A percentile compares a stretch with the other conserved stretches of the same genome.
Evolutionary conservation across 768 basidiomycete genomes (phyloP).

Genomic region (Tylopilus rubrobrunneus): DNA sequence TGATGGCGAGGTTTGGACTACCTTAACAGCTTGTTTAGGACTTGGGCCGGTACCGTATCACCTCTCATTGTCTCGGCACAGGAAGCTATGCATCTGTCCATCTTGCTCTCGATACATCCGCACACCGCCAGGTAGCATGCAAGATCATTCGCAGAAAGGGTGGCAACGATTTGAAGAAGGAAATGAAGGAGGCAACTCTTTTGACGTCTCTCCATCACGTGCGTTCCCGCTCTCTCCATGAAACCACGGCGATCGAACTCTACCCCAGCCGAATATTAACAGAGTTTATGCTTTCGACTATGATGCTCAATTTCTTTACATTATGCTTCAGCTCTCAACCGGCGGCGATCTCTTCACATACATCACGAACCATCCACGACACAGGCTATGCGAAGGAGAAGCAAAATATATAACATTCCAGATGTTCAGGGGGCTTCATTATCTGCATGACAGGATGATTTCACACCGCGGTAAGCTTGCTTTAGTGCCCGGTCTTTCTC

Average conservation of each 20-base stretch:
- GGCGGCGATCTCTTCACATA: constrained; percentile 89
- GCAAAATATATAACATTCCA: constrained; percentile 84
- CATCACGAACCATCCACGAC: constrained; percentile 57
- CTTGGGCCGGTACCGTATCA: constrained; percentile 68
- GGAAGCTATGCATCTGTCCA: constrained; percentile 83
- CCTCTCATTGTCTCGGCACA: constrained; percentile 73
- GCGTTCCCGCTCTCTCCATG: constrained; percentile 14
- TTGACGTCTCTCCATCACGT: constrained; percentile 71
- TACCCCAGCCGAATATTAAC: constrained; percentile 72
- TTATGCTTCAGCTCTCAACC: constrained; percentile 82
- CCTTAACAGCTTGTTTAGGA: constrained; percentile 34
- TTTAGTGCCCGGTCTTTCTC: neutral
- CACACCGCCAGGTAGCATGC: constrained; percentile 74
- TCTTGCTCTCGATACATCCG: constrained; percentile 62
- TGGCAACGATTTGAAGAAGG: constrained; percentile 36
- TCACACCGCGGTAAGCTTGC: constrained; percentile 67
- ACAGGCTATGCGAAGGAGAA: constrained; percentile 70
- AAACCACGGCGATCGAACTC: neutral
- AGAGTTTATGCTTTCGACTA: constrained; percentile 68
- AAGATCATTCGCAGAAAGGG: constrained; percentile 73
- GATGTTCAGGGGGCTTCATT: constrained; percentile 63
- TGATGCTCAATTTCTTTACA: constrained; percentile 64
- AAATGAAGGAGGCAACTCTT: constrained; percentile 78
- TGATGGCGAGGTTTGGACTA: neutral
- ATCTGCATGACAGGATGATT: constrained; percentile 67